Evolutionary conservation across 176 grass and related monocot species (phyloP), one percentile per base, ranked within the genome.

Genomic region (Themeda triandra): DNA sequence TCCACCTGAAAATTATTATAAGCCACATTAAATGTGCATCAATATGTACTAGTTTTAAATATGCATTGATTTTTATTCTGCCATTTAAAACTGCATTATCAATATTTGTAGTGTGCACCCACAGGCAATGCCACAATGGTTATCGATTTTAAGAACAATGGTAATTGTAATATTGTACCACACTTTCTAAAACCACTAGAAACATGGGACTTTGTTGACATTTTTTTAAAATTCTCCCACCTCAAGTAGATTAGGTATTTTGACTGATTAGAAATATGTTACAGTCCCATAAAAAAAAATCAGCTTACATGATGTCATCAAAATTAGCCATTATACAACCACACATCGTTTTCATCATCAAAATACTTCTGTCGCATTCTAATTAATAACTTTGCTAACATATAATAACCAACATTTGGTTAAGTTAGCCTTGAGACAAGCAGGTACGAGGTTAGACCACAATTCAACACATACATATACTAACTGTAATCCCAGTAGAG

Each of bases 1-100:
- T 98, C 96, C 63, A 98, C 96, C 96, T 98, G 80, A 64, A 63
- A 77, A 86, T 82, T n/a, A 85, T 71, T 60, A 89, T 67, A 77
- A 88, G 56, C 37, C 21, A 77, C 18, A 17, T 82, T 25, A 23
- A 59, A 68, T 46, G 40, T 13, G 60, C 66, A 88, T 53, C 41
- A 65, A 64, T 41, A 17, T 72, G 10, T 39, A 6, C 31, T 72
- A 72, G 18, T n/a, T 59, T 37, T 60, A 69, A 73, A 84, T 12
- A 64, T 83, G 80, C 44, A 73, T 25, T 6, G 2, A 76, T 29
- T 62, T 60, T 25, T 27, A 27, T 62, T 76, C 12, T 13, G 31
- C 0, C 10, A 54, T 23, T 58, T 58, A 58, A 6, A n/a, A 76
- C 19, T 4, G 10, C 35, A 35, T 14, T 12, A 76, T 37, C 73